Conservation (phyloP, 2,329 filamentous ascomycete species). For the Arthrobotrys pseudoclavata region DNA sequence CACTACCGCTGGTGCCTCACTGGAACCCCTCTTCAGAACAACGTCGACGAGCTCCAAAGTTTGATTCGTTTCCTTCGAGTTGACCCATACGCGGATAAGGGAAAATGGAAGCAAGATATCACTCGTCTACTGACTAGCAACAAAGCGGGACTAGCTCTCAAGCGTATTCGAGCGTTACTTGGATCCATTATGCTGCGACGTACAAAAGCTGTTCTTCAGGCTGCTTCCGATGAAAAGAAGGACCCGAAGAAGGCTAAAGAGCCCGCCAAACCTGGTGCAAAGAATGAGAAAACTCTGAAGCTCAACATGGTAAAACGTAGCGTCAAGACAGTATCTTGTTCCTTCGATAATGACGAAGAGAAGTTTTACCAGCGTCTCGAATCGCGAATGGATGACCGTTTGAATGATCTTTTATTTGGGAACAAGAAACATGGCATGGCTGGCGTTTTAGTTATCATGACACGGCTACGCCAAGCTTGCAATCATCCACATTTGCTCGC, state of each 20-base stretch:
- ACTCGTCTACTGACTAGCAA: conserved; percentile 90
- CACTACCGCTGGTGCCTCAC: conserved; percentile 97
- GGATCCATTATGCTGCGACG: conserved; percentile 98
- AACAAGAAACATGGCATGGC: conserved; percentile 75
- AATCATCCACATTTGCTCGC: conserved; percentile 93
- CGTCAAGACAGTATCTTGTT: conserved; percentile 81
- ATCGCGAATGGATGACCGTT: conserved; percentile 84
- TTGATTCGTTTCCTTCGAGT: conserved; percentile 93
- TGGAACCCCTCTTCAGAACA: conserved; percentile 98
- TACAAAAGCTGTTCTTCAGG: conserved; percentile 96
- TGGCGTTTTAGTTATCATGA: conserved; percentile 89
- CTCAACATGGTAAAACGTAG: conserved; percentile 83
- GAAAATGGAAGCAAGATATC: conserved; percentile 91
- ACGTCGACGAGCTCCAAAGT: conserved; percentile 94
- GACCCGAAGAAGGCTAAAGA: conserved; percentile 70
- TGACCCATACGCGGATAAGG: conserved; percentile 87
- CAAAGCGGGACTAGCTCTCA: conserved; percentile 88
- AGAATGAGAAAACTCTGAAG: conserved; percentile 76
- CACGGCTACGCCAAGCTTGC: conserved; percentile 90
- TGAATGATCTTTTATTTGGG: conserved; percentile 88
- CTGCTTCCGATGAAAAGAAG: conserved; percentile 72
- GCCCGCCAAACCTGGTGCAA: conserved; percentile 65
- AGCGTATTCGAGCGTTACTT: conserved; percentile 84
- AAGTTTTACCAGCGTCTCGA: conserved; percentile 88
- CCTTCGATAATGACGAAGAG: conserved; percentile 84